phyloP scores from a whole-genome alignment of 371 early-diverging fungal species.

The Mortierella sp. region DNA sequence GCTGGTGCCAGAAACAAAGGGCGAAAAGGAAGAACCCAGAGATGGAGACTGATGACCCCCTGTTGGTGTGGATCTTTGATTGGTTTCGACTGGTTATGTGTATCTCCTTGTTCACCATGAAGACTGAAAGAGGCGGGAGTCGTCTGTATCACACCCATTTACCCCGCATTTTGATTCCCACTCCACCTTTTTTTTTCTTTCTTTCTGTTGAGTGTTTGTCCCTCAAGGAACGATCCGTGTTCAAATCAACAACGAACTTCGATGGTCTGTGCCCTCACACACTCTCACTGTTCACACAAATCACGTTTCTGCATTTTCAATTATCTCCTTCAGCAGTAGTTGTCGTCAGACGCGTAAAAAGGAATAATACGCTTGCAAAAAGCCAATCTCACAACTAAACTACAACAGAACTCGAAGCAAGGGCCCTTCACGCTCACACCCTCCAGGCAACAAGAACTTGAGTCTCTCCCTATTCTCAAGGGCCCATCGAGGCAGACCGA shows the following conservation, averaged over 20 bases:
- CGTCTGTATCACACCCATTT: background rate
- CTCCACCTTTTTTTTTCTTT: background rate
- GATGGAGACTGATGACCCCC: background rate
- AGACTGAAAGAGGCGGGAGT: too few species aligned
- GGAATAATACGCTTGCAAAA: background rate
- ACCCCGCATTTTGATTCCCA: slow-evolving; percentile 3
- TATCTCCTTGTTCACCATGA: too few species aligned
- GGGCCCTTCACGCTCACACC: slow-evolving; percentile 57
- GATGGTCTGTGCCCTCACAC: too few species aligned
- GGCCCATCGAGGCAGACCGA: slow-evolving; percentile 57
- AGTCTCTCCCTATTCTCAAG: slow-evolving; percentile 55
- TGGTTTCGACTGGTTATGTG: background rate
- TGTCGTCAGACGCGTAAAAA: background rate
- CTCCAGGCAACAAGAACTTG: slow-evolving; percentile 65
- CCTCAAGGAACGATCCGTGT: slow-evolving; percentile 8
- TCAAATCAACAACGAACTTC: background rate
- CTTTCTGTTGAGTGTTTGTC: background rate
- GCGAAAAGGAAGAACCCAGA: background rate
- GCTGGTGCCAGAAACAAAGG: background rate
- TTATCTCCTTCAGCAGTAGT: too few species aligned
- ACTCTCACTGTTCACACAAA: background rate
- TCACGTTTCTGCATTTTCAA: too few species aligned
- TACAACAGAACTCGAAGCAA: too few species aligned
- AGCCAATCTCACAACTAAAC: too few species aligned
- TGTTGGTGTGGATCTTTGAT: background rate